Evolutionary conservation across 2,329 filamentous ascomycete species (phyloP), one percentile per base, ranked within the genome.

Genomic region (Hypoxylon sp.): DNA sequence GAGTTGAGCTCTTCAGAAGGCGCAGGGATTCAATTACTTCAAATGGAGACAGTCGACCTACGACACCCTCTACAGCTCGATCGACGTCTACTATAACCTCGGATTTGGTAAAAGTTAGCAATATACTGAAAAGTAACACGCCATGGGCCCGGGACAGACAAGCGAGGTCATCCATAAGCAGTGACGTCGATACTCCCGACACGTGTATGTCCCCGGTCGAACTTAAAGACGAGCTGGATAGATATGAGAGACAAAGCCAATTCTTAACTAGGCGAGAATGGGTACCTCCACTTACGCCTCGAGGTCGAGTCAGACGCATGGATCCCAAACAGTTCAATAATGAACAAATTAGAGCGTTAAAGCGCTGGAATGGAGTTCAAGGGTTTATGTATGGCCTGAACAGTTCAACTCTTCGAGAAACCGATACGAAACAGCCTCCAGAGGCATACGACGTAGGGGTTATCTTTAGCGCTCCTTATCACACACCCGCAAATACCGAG

Each of bases 381-480:
- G 58, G 29, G 0, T 29, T 66, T 0, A 59, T 74, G 13, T 72
- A 71, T 46, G 73, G 73, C 0, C 5, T 47, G 11, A 51, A 42
- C 1, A 65, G 51, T 3, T 67, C 66, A 0, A 42, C 51, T 2
- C 69, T 74, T 3, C 65, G 74, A 3, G 42, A 66, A 5, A 66
- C 69, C 2, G 74, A 75, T 29, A 13, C 5, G 0, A 51, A 60
- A 6, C 70, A 70, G 2, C 48, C 13, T 1, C 58, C 1, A 1
- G 22, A 42, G 19, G 39, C 9, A 2, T 76, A 75, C 52, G 6
- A 6, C 0, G 33, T 63, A 1, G 74, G 74, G 1, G 42, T 63
- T 0, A 69, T 75, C 13, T 73, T 76, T 57, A 73, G 71, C 46
- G 67, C 71, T 2, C 69, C 73, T 1, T 11, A 64, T 22, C 74